Evolutionary conservation across 108 stramenopile species (phyloP), one percentile per base, ranked within the genome.

Genomic region (Cyclotella sp.): DNA sequence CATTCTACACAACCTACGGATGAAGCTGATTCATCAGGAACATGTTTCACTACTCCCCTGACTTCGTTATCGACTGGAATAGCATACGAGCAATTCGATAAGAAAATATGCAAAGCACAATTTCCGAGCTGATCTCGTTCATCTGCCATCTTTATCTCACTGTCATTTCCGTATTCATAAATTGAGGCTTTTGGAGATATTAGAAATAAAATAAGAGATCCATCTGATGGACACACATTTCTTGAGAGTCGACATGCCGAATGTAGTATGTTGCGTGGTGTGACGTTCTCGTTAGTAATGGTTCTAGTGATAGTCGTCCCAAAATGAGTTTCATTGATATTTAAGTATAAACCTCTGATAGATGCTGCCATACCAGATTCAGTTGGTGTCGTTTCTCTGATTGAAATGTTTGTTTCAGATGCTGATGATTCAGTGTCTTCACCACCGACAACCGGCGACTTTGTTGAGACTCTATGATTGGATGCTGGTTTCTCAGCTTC

Each of bases 71-170:
- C 54, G 46, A 0, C 16, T 14, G 21, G 18, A n/a, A 40, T 44
- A 9, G 11, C 9, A 45, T 63, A 68, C 29, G 74, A 75, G 52
- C 60, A n/a, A 57, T 82, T 82, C 11, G 81, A 70, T 71, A 82
- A 45, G 52, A 82, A 75, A 21, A 82, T 14, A 60, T 82, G 75
- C 0, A 82, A 62, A 40, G 74, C 64, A 30, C 29, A 61, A 76
- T 82, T 76, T 6, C 81, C 75, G 30, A 49, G 58, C 21, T 72
- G 64, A 16, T 82, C 81, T 0, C n/a, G 34, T 58, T 82, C 75
- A 28, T 43, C 47, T 24, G 78, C 57, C 64, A 79, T 29, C 9
- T 65, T 66, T 3, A 0, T 54, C 0, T 7, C 16, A 30, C 61
- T 70, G n/a, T 54, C 46, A 46, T n/a, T 62, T 47, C 45, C 42